Evolutionary conservation across 306 rosid genomes (phyloP).

Genomic region (Quercus engelmannii): DNA sequence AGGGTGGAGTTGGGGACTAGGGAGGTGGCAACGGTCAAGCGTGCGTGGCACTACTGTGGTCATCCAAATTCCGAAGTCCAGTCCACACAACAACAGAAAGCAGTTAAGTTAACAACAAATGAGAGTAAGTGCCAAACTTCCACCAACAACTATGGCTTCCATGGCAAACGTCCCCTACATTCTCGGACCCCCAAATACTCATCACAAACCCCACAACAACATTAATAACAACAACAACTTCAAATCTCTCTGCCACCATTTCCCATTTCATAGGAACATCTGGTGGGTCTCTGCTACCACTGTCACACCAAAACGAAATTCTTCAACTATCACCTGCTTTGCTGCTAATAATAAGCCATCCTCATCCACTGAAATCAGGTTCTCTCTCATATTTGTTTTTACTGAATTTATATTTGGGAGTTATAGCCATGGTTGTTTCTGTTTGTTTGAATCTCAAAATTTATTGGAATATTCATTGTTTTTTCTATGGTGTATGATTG

Average conservation of each 20-base stretch:
- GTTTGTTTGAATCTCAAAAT: not conserved
- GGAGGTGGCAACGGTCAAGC: constrained; percentile 19
- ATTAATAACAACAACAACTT: not conserved
- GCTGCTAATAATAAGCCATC: constrained; percentile 79
- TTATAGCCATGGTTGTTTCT: not conserved
- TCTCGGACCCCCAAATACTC: constrained; percentile 10
- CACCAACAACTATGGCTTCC: constrained; percentile 30
- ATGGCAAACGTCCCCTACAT: constrained; percentile 17
- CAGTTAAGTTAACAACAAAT: not conserved
- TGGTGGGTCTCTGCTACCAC: constrained; percentile 8
- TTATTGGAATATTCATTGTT: not conserved
- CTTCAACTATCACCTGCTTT: constrained; percentile 39
- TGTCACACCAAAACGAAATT: constrained; percentile 11
- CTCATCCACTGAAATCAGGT: constrained; percentile 69
- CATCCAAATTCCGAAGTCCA: constrained; percentile 29
- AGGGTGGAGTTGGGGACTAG: not conserved
- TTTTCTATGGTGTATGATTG: not conserved
- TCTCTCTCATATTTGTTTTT: constrained; percentile 1
- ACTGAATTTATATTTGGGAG: not conserved
- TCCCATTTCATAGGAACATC: not conserved
- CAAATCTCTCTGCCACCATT: not conserved
- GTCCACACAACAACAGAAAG: not conserved
- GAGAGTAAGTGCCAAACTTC: not conserved
- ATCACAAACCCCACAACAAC: not conserved
- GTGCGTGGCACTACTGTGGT: constrained; percentile 55